Evolutionary conservation across 1,284 basidiomycete species (phyloP).

Genomic region (Afroboletus lepidellus): DNA sequence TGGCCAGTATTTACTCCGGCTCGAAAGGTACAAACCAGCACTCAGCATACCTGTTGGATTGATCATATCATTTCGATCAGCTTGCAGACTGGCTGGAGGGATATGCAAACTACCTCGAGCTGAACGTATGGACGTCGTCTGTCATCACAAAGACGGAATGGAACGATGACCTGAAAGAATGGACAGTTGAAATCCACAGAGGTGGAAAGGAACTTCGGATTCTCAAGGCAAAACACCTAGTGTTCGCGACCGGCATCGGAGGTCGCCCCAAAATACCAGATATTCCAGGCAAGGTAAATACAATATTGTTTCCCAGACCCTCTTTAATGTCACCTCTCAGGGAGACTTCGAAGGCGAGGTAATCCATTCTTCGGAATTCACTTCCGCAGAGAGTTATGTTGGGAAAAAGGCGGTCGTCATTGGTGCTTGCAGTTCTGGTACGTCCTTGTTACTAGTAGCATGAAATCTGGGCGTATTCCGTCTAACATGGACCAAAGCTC

Average conservation of each 20-base stretch:
- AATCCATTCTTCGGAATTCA: conserved; percentile 41
- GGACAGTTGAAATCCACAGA: conserved; percentile 37
- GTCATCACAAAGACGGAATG: conserved; percentile 40
- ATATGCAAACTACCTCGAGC: conserved; percentile 53
- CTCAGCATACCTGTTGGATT: not conserved
- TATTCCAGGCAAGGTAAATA: conserved; percentile 22
- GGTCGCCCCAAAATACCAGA: conserved; percentile 37
- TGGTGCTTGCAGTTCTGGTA: conserved; percentile 43
- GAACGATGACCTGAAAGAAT: conserved; percentile 34
- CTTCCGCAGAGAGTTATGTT: conserved; percentile 35
- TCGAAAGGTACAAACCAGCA: conserved; percentile 25
- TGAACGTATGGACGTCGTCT: conserved; percentile 56
- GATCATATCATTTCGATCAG: conserved; percentile 20
- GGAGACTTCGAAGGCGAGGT: conserved; percentile 24
- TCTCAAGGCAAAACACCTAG: conserved; percentile 38
- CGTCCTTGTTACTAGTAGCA: not conserved
- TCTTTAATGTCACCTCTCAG: conserved; percentile 7
- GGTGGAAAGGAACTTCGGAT: conserved; percentile 26
- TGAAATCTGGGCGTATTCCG: not conserved
- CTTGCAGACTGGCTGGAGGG: conserved; percentile 62
- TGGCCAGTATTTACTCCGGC: conserved; percentile 43
- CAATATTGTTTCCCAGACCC: not conserved
- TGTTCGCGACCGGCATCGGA: conserved; percentile 42
- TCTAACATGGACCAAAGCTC: conserved; percentile 15
- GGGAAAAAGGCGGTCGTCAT: conserved; percentile 46